Evolutionary conservation across 108 stramenopile species (phyloP).

Genomic region (Nitzschia sp.): DNA sequence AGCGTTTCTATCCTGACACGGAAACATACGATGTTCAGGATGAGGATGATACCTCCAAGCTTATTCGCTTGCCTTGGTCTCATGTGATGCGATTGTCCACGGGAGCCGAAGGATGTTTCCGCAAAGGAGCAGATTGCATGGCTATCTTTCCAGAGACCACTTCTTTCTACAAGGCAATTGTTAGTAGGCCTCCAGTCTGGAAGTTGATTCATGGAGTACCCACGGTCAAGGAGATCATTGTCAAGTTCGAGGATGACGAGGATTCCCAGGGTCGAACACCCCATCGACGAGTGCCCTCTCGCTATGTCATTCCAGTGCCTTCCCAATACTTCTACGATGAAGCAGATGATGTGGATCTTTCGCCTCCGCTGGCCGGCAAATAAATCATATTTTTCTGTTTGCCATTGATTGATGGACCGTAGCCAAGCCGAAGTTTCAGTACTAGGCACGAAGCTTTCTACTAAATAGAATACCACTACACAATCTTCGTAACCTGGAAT

Average conservation of each 20-base stretch:
- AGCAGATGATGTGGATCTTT: slow-evolving; percentile 81
- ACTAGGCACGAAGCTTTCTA: too few species aligned
- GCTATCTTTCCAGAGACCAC: slow-evolving; percentile 99
- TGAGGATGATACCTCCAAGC: slow-evolving; percentile 90
- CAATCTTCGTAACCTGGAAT: too few species aligned
- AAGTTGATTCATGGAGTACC: slow-evolving; percentile 56
- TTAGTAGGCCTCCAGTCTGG: slow-evolving; percentile 85
- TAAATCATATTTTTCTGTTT: not conserved
- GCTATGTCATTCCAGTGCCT: slow-evolving; percentile 91
- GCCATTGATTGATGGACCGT: too few species aligned
- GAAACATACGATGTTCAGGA: slow-evolving; percentile 96
- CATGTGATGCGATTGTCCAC: slow-evolving; percentile 88
- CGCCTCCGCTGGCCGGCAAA: slow-evolving; percentile 33
- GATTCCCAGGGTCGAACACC: slow-evolving; percentile 89
- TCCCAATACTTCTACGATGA: slow-evolving; percentile 84
- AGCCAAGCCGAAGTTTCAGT: too few species aligned
- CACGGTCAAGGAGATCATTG: slow-evolving; percentile 85
- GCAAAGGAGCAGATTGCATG: slow-evolving; percentile 88
- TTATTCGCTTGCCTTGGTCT: slow-evolving; percentile 89
- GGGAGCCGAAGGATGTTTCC: slow-evolving; percentile 82
- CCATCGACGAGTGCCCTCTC: slow-evolving; percentile 85
- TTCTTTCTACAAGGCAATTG: slow-evolving; percentile 90
- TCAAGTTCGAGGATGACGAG: slow-evolving; percentile 96
- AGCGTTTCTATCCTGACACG: slow-evolving; percentile 82
- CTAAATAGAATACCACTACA: too few species aligned